Percentiles rank a stretch among this genome's conserved stretches.
Conservation (phyloP, 2,329 filamentous ascomycete species). For the Cytospora mali region DNA sequence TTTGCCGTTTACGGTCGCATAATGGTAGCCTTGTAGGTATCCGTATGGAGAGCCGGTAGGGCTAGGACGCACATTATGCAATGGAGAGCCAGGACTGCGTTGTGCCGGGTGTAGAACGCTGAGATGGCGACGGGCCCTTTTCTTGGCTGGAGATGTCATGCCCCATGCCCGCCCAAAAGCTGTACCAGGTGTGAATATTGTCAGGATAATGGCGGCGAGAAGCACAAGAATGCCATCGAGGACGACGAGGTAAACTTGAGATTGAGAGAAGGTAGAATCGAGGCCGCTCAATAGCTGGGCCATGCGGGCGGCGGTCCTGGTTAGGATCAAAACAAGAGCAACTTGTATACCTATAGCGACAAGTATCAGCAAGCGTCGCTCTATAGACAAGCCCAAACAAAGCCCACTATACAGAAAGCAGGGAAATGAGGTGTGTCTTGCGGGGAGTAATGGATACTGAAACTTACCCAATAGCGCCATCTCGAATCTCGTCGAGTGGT, state of each 20-base stretch:
- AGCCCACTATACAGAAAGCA: conserved; percentile 30
- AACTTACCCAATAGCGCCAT: conserved; percentile 49
- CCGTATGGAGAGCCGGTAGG: conserved; percentile 1
- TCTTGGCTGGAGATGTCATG: conserved; percentile 40
- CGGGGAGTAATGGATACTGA: neutral
- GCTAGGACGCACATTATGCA: conserved; percentile 1
- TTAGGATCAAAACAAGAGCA: conserved; percentile 42
- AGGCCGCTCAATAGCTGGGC: conserved; percentile 44
- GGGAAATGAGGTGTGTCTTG: conserved; percentile 40
- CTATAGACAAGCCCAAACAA: neutral
- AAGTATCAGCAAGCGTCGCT: neutral
- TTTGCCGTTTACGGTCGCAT: neutral
- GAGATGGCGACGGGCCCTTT: conserved; percentile 6
- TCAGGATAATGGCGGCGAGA: conserved; percentile 40
- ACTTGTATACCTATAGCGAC: conserved; percentile 41
- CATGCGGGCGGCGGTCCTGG: conserved; percentile 46
- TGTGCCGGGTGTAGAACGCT: conserved; percentile 2
- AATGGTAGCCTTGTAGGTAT: conserved; percentile 1
- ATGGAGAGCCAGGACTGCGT: conserved; percentile 5
- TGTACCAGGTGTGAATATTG: conserved; percentile 41
- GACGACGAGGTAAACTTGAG: conserved; percentile 42
- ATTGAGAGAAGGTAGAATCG: conserved; percentile 41
- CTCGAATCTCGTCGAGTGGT: conserved; percentile 47
- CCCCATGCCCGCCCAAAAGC: conserved; percentile 46
- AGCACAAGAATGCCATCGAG: conserved; percentile 47